These are phyloP conservation scores for Candida schatavii DNA, from an alignment of 805 yeast species.

Conservation along the genomic window DNA sequence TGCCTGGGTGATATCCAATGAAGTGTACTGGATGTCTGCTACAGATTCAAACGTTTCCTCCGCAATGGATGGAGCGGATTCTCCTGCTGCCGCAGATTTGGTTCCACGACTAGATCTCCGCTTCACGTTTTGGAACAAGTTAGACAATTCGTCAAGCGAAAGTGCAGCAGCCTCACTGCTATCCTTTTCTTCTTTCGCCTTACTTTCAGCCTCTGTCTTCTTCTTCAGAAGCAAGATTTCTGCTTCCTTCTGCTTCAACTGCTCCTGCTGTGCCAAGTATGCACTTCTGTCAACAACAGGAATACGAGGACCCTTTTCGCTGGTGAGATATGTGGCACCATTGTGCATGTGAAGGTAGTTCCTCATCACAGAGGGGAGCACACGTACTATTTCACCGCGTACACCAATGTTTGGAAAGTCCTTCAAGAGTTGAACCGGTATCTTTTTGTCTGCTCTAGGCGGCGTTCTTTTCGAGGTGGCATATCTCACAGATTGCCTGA, in stretches of 20 bases:
- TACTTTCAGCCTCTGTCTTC: conserved; percentile 7
- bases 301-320: conserved; percentile 32
- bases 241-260: conserved; percentile 1
- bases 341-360: conserved; percentile 67
- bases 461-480: conserved; percentile 4
- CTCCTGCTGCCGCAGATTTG: not conserved
- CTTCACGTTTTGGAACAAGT: conserved; percentile 29
- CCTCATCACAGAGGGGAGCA: conserved; percentile 80
- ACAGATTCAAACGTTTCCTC: not conserved
- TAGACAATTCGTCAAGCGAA: conserved; percentile 38
- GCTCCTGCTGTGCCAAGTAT: conserved; percentile 3
- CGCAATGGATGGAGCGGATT: not conserved
- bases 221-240: conserved; percentile 7
- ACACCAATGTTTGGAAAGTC: conserved; percentile 64
- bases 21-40: conserved; percentile 17
- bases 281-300: conserved; percentile 33
- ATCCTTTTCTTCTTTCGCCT: conserved; percentile 8
- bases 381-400: conserved; percentile 70
- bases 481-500: not conserved
- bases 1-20: conserved; percentile 29
- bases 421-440: conserved; percentile 71
- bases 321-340: conserved; percentile 67
- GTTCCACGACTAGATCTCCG: conserved; percentile 11
- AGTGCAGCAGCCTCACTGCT: conserved; percentile 20
- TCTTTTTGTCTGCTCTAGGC: conserved; percentile 36